Conservation (phyloP, 805 yeast genomes). For the Phaffomyces opuntiae region DNA sequence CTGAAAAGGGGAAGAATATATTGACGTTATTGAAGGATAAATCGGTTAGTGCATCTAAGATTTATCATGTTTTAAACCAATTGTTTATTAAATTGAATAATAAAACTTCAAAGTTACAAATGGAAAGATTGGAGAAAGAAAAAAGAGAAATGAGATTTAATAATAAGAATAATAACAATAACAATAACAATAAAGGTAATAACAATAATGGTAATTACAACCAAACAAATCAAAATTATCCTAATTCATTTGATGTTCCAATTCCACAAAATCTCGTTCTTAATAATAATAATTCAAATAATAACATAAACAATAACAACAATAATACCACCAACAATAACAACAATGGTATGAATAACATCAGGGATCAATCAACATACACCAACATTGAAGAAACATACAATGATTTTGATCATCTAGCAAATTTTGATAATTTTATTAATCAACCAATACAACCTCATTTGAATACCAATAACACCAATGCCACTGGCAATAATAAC, state of each 20-base stretch:
- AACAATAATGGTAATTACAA: no score
- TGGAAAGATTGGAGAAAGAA: conserved; percentile 17
- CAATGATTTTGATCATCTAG: conserved; percentile 22
- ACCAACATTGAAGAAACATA: conserved; percentile 18
- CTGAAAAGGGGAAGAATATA: conserved; percentile 74
- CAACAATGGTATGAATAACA: background rate
- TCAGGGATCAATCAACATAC: conserved; percentile 5
- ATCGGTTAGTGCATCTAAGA: conserved; percentile 72
- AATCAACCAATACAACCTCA: conserved; percentile 14
- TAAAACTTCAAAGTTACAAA: conserved; percentile 48
- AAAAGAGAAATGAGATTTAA: conserved; percentile 3
- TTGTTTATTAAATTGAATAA: conserved; percentile 72
- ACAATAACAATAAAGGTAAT: conserved; percentile 1
- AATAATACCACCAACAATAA: background rate
- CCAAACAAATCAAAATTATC: no score
- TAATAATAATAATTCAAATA: background rate
- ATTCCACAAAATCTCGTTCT: conserved; percentile 22
- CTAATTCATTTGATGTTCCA: conserved; percentile 14
- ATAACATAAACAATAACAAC: no score
- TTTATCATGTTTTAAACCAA: conserved; percentile 73
- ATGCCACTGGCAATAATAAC: no score
- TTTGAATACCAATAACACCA: background rate
- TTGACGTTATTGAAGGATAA: conserved; percentile 64
- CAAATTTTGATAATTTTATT: conserved; percentile 24
- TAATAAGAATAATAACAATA: conserved; percentile 4